phyloP scores from a whole-genome alignment of 331 rosid genomes.

The Quercus tomentella region DNA sequence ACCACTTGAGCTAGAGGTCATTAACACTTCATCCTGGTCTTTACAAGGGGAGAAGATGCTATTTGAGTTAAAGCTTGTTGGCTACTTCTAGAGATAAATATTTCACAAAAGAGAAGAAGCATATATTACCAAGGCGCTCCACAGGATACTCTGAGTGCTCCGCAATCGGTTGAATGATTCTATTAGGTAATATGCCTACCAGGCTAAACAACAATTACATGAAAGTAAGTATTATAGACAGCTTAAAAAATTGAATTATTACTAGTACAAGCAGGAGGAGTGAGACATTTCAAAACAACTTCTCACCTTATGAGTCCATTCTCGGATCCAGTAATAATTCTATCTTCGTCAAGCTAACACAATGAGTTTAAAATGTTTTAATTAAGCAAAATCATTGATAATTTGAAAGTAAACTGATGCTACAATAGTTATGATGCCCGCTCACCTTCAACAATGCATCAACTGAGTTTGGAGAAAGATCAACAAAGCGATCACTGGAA shows the following conservation, averaged over 20 bases:
- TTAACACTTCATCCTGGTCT: too few relatives aligned
- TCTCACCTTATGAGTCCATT: constrained; percentile 89
- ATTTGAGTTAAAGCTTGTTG: too few relatives aligned
- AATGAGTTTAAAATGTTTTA: neutral
- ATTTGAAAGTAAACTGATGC: constrained; percentile 2
- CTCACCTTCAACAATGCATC: constrained; percentile 80
- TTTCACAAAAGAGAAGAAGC: neutral
- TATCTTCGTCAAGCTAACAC: constrained; percentile 88
- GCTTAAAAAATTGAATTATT: neutral
- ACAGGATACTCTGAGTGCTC: constrained; percentile 87
- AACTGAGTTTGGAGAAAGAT: constrained; percentile 67
- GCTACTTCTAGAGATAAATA: too few relatives aligned
- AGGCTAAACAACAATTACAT: constrained; percentile 34
- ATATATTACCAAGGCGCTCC: constrained; percentile 76
- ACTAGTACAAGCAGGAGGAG: constrained; percentile 2
- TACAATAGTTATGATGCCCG: constrained; percentile 9
- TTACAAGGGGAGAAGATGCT: too few relatives aligned
- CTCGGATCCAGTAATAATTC: constrained; percentile 83
- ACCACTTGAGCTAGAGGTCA: too few relatives aligned
- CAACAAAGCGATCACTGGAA: constrained; percentile 79
- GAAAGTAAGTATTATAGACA: constrained; percentile 6
- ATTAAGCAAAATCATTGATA: neutral
- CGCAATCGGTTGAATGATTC: constrained; percentile 83
- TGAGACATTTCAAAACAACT: constrained; percentile 4
- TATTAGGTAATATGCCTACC: constrained; percentile 84